Percentiles rank a stretch among this genome's conserved stretches.
These are phyloP conservation scores for Ogataea ramenticola DNA, from an alignment of 805 yeast species.

Conservation along the genomic window DNA sequence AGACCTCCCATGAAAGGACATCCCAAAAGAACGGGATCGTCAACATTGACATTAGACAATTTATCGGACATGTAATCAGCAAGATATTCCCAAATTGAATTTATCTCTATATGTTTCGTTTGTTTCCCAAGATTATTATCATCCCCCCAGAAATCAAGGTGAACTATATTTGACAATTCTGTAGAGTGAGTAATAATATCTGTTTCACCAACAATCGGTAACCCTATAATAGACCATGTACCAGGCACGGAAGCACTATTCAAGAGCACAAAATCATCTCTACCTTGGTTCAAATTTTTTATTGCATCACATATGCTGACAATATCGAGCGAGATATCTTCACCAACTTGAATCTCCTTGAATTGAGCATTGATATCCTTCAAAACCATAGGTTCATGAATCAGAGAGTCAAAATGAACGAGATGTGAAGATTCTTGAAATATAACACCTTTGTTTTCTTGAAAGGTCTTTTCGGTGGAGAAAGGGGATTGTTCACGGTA, in stretches of 20 bases:
- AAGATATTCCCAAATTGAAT: constrained; percentile 39
- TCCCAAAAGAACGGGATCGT: constrained; percentile 21
- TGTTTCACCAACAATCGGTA: constrained; percentile 41
- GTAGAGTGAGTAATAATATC: constrained; percentile 57
- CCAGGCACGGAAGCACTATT: constrained; percentile 85
- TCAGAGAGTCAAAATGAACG: constrained; percentile 16
- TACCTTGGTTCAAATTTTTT: constrained; percentile 10
- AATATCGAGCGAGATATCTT: constrained; percentile 3
- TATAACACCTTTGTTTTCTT: background rate
- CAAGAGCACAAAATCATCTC: constrained; percentile 49
- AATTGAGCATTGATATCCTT: constrained; percentile 7
- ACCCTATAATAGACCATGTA: constrained; percentile 78
- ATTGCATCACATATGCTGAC: constrained; percentile 43
- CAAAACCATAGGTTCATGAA: constrained; percentile 6
- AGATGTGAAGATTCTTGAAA: constrained; percentile 15
- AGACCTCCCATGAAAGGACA: constrained; percentile 90
- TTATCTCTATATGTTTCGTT: too few species aligned
- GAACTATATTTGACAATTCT: constrained; percentile 26
- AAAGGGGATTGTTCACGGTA: too few species aligned
- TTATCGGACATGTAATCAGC: constrained; percentile 38
- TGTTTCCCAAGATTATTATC: too few species aligned
- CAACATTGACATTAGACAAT: constrained; percentile 21
- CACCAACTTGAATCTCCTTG: constrained; percentile 3
- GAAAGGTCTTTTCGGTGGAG: background rate
- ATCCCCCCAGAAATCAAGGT: constrained; percentile 23